phyloP scores from a whole-genome alignment of 2,329 filamentous ascomycete species.

The Fusarium sp. region DNA sequence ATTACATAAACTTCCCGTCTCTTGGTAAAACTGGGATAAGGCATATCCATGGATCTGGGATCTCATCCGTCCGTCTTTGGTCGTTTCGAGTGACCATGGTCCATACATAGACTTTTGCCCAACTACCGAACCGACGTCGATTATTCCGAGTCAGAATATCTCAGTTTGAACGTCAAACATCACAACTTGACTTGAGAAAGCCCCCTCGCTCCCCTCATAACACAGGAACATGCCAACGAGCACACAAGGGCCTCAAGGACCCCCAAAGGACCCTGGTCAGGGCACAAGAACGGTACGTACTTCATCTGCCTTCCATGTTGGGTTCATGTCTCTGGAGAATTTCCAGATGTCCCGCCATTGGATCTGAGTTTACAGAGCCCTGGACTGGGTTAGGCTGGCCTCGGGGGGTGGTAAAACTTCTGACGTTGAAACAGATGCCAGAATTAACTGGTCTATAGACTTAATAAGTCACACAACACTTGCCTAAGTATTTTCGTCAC shows the following conservation, averaged over 20 bases:
- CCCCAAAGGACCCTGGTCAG: neutral
- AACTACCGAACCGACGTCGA: constrained; percentile 6
- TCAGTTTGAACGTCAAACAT: neutral
- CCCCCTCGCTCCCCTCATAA: constrained; percentile 4
- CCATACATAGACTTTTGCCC: neutral
- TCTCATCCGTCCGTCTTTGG: neutral
- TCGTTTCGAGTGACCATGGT: neutral
- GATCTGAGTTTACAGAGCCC: constrained; percentile 19
- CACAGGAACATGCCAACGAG: constrained; percentile 1
- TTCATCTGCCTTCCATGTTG: constrained; percentile 23
- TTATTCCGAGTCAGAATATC: neutral
- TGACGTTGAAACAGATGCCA: neutral
- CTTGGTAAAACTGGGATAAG: neutral
- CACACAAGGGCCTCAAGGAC: neutral
- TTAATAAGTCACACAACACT: fast-evolving
- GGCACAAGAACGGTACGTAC: neutral
- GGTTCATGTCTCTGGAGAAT: constrained; percentile 7
- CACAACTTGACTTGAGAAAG: neutral
- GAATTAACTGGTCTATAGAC: neutral
- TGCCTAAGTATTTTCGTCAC: neutral
- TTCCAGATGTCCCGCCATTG: constrained; percentile 13
- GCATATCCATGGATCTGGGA: neutral
- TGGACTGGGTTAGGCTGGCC: neutral
- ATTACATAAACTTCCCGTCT: constrained; percentile 27
- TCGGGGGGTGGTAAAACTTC: neutral